phyloP scores from a whole-genome alignment of 768 basidiomycete genomes.

The Tricholoma bakamatsutake region DNA sequence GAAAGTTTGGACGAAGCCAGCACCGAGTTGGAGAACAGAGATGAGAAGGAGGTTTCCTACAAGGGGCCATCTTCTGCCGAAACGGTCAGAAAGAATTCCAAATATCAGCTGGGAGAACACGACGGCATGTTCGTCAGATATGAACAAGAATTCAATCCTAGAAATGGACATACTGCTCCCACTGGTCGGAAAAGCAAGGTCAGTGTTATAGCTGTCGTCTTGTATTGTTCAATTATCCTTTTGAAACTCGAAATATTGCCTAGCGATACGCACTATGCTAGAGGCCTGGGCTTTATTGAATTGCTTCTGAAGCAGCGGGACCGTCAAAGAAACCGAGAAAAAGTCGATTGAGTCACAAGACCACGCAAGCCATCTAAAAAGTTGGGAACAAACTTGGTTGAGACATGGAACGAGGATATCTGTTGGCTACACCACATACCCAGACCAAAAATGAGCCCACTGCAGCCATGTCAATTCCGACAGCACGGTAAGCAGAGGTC shows the following conservation, averaged over 20 bases:
- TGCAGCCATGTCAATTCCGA: slow-evolving; percentile 42
- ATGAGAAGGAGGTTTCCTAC: slow-evolving; percentile 71
- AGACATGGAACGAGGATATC: not conserved
- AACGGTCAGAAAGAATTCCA: slow-evolving; percentile 78
- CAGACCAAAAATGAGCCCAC: slow-evolving; percentile 54
- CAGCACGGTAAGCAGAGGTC: slow-evolving; percentile 41
- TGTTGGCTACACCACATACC: slow-evolving; percentile 24
- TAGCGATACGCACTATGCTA: slow-evolving; percentile 30
- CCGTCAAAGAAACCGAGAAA: slow-evolving; percentile 67
- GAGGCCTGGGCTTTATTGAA: slow-evolving; percentile 33
- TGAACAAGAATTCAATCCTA: slow-evolving; percentile 5
- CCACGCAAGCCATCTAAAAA: slow-evolving; percentile 72
- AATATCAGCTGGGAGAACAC: slow-evolving; percentile 47
- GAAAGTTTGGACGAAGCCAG: slow-evolving; percentile 75
- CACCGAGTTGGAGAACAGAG: slow-evolving; percentile 65
- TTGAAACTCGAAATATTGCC: not conserved
- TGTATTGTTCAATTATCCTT: not conserved
- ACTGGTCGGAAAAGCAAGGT: slow-evolving; percentile 83
- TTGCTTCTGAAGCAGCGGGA: slow-evolving; percentile 37
- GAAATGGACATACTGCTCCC: slow-evolving; percentile 46
- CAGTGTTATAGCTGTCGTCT: slow-evolving; percentile 80
- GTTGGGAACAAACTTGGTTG: not conserved
- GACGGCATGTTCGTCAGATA: slow-evolving; percentile 6
- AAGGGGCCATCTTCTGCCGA: slow-evolving; percentile 90
- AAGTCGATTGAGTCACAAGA: slow-evolving; percentile 83